Evolutionary conservation across 1,284 basidiomycete genomes (phyloP), one percentile per base, ranked within the genome.

Genomic region (Fomitopsis palustris): DNA sequence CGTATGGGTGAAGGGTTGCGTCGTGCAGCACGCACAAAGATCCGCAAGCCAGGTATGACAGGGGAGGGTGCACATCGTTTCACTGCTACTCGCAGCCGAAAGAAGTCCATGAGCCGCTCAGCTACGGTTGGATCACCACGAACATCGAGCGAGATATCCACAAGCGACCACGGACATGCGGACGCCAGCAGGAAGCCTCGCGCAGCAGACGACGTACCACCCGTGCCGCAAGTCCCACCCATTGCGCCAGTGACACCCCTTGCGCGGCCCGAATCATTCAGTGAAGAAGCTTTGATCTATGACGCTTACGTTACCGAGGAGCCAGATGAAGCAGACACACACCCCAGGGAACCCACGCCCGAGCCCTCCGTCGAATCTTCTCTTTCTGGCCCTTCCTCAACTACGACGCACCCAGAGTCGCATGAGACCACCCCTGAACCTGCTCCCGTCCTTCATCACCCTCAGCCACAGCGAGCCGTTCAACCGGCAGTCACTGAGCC

Each of bases 21-120:
- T 31, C 88, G 96, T 49, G 87, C 94, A 12, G 95, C 94, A 8
- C 87, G 96, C 21, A 99, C 96, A 3, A 96, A 95, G 79, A 97
- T 98, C 68, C 87, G 96, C 57, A 99, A 98, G 76, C 80, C 88
- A n/a, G 85, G 86, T 14, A 72, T 89, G 23, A 80, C 83, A 10
- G 90, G 88, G 21, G 93, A 91, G 59, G 88, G 86, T 47, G 88
- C 89, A 2, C 91, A 92, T 79, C 87, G 93, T 17, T 96, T 95
- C 74, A 78, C 82, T 19, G 74, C 82, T 33, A 79, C 80, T 23
- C 78, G 83, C 56, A 73, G 79, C 25, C 77, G 84, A 58, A 74
- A 84, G 58, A 78, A 79, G 41, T 72, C 75, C 62, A 77, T 43
- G 64, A 54, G 61, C 43, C 67, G 71, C 35, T 57, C 69, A n/a